Evolutionary conservation across 805 yeast genomes (phyloP).

Genomic region (Hanseniaspora vineae): DNA sequence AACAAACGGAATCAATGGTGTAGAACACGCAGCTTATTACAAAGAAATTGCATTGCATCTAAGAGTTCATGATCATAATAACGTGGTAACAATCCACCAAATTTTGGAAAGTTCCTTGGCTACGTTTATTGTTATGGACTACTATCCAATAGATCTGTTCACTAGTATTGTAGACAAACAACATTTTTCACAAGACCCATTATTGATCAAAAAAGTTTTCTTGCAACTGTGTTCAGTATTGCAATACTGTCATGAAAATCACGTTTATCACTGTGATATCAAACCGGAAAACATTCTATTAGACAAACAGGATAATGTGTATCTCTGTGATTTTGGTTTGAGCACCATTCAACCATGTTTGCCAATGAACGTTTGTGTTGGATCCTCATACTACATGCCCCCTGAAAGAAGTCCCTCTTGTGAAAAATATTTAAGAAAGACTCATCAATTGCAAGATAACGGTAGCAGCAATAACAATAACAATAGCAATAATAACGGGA

Average conservation of each 20-base stretch:
- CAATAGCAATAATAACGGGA: too few species aligned
- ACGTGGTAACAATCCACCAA: constrained; percentile 62
- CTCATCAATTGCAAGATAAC: background rate
- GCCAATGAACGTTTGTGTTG: constrained; percentile 66
- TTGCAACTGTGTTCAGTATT: constrained; percentile 74
- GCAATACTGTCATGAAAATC: constrained; percentile 65
- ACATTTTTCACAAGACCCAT: constrained; percentile 42
- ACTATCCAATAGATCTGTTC: constrained; percentile 76
- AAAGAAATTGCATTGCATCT: constrained; percentile 66
- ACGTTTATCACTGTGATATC: constrained; percentile 86
- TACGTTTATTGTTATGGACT: constrained; percentile 70
- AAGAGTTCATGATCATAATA: constrained; percentile 65
- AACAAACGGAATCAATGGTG: too few species aligned
- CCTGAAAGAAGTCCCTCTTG: constrained; percentile 58
- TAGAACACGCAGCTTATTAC: constrained; percentile 23
- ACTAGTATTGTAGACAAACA: constrained; percentile 68
- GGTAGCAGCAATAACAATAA: too few species aligned
- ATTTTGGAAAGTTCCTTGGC: constrained; percentile 50
- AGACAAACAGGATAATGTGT: constrained; percentile 40
- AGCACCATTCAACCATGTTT: constrained; percentile 50
- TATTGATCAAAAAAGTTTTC: constrained; percentile 43
- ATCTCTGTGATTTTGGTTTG: constrained; percentile 79
- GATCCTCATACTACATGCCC: constrained; percentile 85
- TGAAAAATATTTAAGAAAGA: constrained; percentile 9
- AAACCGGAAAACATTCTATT: constrained; percentile 91